Percentiles rank a stretch among this genome's conserved stretches.
phyloP scores from a whole-genome alignment of 768 basidiomycete species.

The Coprinellus micaceus region DNA sequence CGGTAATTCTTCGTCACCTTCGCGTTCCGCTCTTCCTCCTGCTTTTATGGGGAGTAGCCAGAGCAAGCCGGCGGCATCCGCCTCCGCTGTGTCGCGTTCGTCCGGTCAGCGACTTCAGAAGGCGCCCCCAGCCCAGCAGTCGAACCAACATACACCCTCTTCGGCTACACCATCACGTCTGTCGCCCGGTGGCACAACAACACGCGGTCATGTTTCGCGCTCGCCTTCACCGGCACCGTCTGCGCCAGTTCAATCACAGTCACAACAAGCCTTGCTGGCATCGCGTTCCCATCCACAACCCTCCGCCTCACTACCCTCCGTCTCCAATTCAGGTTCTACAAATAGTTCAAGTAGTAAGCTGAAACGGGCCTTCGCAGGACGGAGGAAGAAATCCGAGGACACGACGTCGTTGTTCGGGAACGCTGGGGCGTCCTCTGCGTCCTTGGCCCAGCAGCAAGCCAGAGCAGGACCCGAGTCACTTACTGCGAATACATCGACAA shows the following conservation, averaged over 20 bases:
- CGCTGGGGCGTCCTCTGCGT: slow-evolving; percentile 3
- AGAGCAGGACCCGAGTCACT: slow-evolving; percentile 15
- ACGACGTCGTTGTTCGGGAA: slow-evolving; percentile 21
- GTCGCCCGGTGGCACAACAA: neutral
- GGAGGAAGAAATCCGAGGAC: slow-evolving; percentile 58
- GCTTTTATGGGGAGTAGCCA: slow-evolving; percentile 9
- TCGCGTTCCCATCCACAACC: slow-evolving; percentile 18
- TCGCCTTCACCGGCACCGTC: neutral
- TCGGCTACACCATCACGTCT: neutral
- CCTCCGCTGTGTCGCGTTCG: neutral
- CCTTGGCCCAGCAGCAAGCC: slow-evolving; percentile 8
- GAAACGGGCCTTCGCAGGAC: slow-evolving; percentile 54
- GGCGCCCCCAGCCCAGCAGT: neutral
- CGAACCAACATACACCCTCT: neutral
- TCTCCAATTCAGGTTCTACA: slow-evolving; percentile 7
- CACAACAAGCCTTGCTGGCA: slow-evolving; percentile 79
- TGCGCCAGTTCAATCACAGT: slow-evolving; percentile 1
- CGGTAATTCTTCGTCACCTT: neutral
- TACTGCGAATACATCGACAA: slow-evolving; percentile 18
- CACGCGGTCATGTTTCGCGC: slow-evolving; percentile 2
- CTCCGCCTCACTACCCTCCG: neutral
- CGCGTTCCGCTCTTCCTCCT: neutral
- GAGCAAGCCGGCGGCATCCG: slow-evolving; percentile 8
- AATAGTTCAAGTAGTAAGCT: slow-evolving; percentile 39
- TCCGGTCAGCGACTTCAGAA: neutral